Conservation (phyloP, 768 basidiomycete species). For the Russula sp. region DNA sequence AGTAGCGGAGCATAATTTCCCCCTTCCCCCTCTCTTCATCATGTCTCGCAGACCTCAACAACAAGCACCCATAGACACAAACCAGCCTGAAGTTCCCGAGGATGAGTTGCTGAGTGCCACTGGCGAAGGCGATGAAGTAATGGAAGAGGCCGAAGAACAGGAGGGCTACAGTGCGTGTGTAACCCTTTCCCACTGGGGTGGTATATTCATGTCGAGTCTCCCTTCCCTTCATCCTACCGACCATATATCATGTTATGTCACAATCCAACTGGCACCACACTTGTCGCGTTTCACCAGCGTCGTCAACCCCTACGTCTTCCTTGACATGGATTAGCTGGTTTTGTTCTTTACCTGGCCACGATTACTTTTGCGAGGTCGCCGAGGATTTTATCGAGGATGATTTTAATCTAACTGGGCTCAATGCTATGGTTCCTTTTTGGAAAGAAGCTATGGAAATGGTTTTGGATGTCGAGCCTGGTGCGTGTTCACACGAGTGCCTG, state of each 20-base stretch:
- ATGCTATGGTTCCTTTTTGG: conserved; percentile 97
- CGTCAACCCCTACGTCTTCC: conserved; percentile 85
- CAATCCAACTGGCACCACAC: neutral
- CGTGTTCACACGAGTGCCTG: conserved; percentile 30
- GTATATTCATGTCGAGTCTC: conserved; percentile 10
- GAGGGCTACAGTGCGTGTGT: conserved; percentile 69
- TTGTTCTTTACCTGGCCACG: conserved; percentile 90
- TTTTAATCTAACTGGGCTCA: conserved; percentile 96
- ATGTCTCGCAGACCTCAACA: conserved; percentile 36
- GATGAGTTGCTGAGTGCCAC: conserved; percentile 56
- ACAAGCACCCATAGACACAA: conserved; percentile 36
- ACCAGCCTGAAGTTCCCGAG: conserved; percentile 49
- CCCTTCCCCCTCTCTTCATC: neutral
- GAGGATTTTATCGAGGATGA: conserved; percentile 99
- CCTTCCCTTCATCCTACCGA: neutral
- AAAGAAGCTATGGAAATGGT: conserved; percentile 99
- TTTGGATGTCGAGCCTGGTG: conserved; percentile 96
- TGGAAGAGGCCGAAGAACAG: conserved; percentile 65
- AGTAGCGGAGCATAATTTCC: neutral
- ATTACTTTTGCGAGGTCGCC: conserved; percentile 97
- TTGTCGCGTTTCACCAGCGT: conserved; percentile 43
- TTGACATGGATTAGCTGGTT: conserved; percentile 97
- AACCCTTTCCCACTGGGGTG: conserved; percentile 12
- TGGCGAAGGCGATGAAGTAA: conserved; percentile 66
- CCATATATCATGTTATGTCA: neutral